Evolutionary conservation across 1,284 basidiomycete species (phyloP), one percentile per base, ranked within the genome.

Genomic region (Irpex sp.): DNA sequence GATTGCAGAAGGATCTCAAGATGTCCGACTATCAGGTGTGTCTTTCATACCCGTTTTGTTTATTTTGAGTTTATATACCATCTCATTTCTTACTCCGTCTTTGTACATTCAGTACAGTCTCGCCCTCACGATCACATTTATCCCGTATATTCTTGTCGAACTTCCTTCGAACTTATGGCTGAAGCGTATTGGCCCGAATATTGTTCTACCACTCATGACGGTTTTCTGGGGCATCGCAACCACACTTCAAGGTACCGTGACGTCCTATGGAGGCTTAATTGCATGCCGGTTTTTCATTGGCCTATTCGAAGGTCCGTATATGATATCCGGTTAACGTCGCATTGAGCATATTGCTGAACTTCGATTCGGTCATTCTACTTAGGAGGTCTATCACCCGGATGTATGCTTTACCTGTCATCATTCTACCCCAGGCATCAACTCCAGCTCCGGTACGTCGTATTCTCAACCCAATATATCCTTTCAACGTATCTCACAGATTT

Each of bases 261-360:
- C 79, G 27, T 84, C 79, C 24, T 92, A 91, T 76, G 71, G 79
- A 1, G 88, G 88, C 18, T 82, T 94, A 0, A 81, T 93, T 11
- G 86, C 82, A 2, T 88, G 88, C 68, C 86, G 92, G 2, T 90
- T 92, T 79, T 90, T 93, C 79, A 81, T 93, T 15, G 92, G 92
- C 4, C 77, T 92, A 15, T 75, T 89, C 58, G 90, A 93, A 84
- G 92, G 90, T 86, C 74, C 65, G 62, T 64, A 11, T 6, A 27
- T 27, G 27, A 27, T 27, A 27, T 27, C 18, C 10, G 45, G 45
- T 49, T 49, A 18, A 18, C 45, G 18, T 56, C 49, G 49, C 20
- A 15, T 20, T 56, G 49, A 15, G 62, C 9, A 44, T 68, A 69
- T 69, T 44, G 22, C 42, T 60, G 43, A 5, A 32, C 27, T 20